phyloP scores from a whole-genome alignment of 352 stramenopile genomes.

The Phytophthora pistaciae region DNA sequence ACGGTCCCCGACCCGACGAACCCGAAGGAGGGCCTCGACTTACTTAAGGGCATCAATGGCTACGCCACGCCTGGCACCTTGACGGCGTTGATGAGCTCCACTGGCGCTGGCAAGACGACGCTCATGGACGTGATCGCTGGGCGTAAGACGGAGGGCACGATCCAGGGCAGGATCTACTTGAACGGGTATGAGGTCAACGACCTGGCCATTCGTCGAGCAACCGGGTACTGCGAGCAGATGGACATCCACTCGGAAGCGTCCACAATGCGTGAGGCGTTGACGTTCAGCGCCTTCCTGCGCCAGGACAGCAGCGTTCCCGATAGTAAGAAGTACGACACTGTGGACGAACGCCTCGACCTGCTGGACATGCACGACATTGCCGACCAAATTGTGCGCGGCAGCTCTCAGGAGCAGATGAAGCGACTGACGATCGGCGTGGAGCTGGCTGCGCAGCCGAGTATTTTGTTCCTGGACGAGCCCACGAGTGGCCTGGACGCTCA shows the following conservation, averaged over 20 bases:
- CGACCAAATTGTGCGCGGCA: conserved; percentile 48
- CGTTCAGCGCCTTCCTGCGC: conserved; percentile 85
- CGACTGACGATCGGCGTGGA: conserved; percentile 84
- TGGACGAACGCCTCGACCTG: conserved; percentile 40
- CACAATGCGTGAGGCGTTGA: conserved; percentile 87
- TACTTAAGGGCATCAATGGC: conserved; percentile 47
- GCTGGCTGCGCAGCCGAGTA: conserved; percentile 73
- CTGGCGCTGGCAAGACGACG: conserved; percentile 61
- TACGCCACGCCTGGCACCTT: conserved; percentile 74
- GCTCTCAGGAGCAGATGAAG: conserved; percentile 51
- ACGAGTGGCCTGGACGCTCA: conserved; percentile 70
- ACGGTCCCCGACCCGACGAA: conserved; percentile 38
- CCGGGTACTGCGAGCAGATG: conserved; percentile 75
- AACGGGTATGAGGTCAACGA: conserved; percentile 46
- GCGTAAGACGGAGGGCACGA: conserved; percentile 52
- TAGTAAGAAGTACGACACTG: conserved; percentile 39
- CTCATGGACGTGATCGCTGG: conserved; percentile 28
- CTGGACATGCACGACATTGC: conserved; percentile 42
- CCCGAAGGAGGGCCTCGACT: conserved; percentile 44
- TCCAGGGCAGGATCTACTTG: conserved; percentile 57
- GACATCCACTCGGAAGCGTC: conserved; percentile 86
- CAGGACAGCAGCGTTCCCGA: conserved; percentile 31
- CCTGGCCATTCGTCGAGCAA: conserved; percentile 45
- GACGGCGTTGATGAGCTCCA: conserved; percentile 86
- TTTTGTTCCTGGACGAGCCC: conserved; percentile 28